Percentiles rank a stretch among this genome's conserved stretches.
phyloP scores from a whole-genome alignment of 805 yeast species.

The Barnettozyma sp. region DNA sequence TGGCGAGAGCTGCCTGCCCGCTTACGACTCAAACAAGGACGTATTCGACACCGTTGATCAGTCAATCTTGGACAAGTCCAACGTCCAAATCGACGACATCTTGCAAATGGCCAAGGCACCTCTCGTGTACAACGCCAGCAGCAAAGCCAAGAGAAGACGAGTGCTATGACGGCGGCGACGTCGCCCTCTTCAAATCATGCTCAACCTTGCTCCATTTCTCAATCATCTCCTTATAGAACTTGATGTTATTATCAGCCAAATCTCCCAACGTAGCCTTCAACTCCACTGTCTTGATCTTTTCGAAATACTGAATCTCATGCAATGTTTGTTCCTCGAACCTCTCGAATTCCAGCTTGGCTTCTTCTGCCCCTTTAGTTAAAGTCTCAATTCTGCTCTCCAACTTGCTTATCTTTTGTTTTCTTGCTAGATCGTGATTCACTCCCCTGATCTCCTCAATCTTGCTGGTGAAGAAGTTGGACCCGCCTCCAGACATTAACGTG shows the following conservation, averaged over 20 bases:
- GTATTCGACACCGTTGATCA: conserved; percentile 14
- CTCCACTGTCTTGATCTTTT: conserved; percentile 71
- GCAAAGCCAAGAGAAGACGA: conserved; percentile 6
- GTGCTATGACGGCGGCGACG: not conserved
- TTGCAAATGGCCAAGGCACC: conserved; percentile 5
- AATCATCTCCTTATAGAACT: conserved; percentile 61
- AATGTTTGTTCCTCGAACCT: conserved; percentile 50
- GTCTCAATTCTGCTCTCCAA: conserved; percentile 43
- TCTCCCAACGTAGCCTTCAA: conserved; percentile 61
- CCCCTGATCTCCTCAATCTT: conserved; percentile 60
- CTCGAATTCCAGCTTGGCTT: conserved; percentile 44
- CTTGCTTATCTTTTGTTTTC: conserved; percentile 45
- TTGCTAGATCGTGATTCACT: conserved; percentile 49
- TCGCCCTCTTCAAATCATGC: too few relatives aligned
- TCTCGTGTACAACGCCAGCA: conserved; percentile 2
- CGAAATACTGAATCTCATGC: conserved; percentile 61
- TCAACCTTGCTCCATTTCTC: conserved; percentile 64
- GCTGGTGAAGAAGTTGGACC: conserved; percentile 45
- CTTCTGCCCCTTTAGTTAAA: conserved; percentile 42
- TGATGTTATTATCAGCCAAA: conserved; percentile 71
- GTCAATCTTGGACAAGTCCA: conserved; percentile 11
- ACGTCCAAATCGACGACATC: conserved; percentile 21
- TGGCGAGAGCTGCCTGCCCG: conserved; percentile 11
- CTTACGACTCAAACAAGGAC: conserved; percentile 16
- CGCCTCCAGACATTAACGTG: conserved; percentile 44